Percentiles rank a stretch among this genome's conserved stretches.
Evolutionary conservation across 23 red algal genomes (phyloP).

Genomic region (Cyanidioschyzon merolae): DNA sequence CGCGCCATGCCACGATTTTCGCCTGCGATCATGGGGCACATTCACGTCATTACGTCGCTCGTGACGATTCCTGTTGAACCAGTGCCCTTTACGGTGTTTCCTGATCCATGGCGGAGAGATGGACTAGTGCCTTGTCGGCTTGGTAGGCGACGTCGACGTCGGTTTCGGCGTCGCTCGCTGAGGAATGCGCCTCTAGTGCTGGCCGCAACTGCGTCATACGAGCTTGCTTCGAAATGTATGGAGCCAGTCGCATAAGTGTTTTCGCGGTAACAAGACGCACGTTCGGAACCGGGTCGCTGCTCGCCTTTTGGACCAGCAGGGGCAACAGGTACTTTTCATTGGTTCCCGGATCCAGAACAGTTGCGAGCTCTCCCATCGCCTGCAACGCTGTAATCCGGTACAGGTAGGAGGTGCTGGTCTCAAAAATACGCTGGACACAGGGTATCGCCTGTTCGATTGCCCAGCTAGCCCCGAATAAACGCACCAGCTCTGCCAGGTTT

Average conservation of each 20-base stretch:
- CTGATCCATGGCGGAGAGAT: not conserved
- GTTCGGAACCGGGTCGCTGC: constrained; percentile 84
- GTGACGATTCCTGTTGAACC: too few relatives aligned
- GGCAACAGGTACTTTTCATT: constrained; percentile 74
- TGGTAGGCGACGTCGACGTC: constrained; percentile 7
- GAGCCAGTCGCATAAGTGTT: constrained; percentile 48
- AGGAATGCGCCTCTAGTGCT: not conserved
- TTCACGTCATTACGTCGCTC: too few relatives aligned
- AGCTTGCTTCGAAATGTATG: constrained; percentile 36
- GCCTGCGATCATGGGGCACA: too few relatives aligned
- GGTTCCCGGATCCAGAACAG: constrained; percentile 40
- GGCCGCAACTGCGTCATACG: not conserved
- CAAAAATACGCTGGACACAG: constrained; percentile 51
- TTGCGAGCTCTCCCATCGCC: constrained; percentile 60
- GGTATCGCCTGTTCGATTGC: constrained; percentile 69
- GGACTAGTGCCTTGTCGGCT: not conserved
- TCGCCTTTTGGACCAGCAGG: constrained; percentile 58
- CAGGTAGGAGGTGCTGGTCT: constrained; percentile 65
- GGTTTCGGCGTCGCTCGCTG: not conserved
- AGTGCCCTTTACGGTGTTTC: not conserved
- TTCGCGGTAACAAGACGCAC: constrained; percentile 88
- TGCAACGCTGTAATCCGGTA: constrained; percentile 84
- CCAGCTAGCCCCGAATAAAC: constrained; percentile 87
- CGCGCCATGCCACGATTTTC: too few relatives aligned
- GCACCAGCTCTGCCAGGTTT: constrained; percentile 54